Percentiles rank a stretch among this genome's conserved stretches.
Evolutionary conservation across 345 rosid species (phyloP).

Genomic region (Clarkia xantiana): DNA sequence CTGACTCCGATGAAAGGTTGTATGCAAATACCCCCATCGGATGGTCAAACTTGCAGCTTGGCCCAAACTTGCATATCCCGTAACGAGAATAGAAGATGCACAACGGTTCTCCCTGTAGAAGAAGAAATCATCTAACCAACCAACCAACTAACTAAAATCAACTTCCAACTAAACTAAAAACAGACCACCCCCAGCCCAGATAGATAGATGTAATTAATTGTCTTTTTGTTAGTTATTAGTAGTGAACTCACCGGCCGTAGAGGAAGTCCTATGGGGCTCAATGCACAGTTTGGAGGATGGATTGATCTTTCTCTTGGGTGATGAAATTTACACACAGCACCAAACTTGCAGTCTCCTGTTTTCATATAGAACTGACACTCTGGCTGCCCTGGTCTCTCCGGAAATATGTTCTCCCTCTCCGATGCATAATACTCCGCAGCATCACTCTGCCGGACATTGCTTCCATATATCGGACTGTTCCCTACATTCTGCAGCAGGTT

Average conservation of each 20-base stretch:
- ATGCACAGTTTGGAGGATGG: constrained; percentile 85
- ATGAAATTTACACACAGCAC: constrained; percentile 88
- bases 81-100: constrained; percentile 92
- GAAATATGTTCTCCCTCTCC: constrained; percentile 80
- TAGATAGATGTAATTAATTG: background rate
- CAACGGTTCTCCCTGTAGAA: constrained; percentile 72
- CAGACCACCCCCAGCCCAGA: background rate
- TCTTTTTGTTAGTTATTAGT: too few species aligned
- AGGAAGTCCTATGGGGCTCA: constrained; percentile 89
- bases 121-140: constrained; percentile 2
- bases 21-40: constrained; percentile 72
- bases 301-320: constrained; percentile 91
- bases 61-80: constrained; percentile 98
- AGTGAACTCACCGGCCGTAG: constrained; percentile 73
- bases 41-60: constrained; percentile 97
- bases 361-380: constrained; percentile 98
- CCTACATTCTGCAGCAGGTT: constrained; percentile 39
- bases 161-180: background rate
- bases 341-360: constrained; percentile 98
- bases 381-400: constrained; percentile 95
- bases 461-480: constrained; percentile 48
- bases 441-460: constrained; percentile 40
- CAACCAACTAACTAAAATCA: too few species aligned
- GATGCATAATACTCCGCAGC: constrained; percentile 41
- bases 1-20: constrained; percentile 36